Evolutionary conservation across 2,329 filamentous ascomycete species (phyloP), one percentile per base, ranked within the genome.

Genomic region (Penicillium sp.): DNA sequence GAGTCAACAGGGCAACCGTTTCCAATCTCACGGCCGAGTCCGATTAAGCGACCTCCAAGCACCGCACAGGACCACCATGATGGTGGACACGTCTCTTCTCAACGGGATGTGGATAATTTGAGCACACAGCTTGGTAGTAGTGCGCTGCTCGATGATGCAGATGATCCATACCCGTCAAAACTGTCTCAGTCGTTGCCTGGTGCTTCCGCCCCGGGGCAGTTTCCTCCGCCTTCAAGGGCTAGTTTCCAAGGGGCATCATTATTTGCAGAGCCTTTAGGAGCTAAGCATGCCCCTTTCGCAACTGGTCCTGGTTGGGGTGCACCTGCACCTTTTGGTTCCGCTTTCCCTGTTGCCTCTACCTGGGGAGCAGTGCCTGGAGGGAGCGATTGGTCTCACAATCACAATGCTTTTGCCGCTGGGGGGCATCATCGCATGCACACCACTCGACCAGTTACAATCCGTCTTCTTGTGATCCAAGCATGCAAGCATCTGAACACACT

Each of bases 81-180:
- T 34, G 70, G 74, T 26, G 70, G 75, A 26, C 75, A 78, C 18
- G 68, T 71, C 54, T 71, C 69, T 37, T 69, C 71, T 1, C 79
- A 81, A 23, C 75, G 78, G 24, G 86, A 88, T 52, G 78, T 91
- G 18, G 91, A 93, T 51, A 85, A 90, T 45, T 77, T 90, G 51
- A 88, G 87, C 58, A 84, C 88, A 56, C 92, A 94, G 64, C 81
- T 99, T 23, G 94, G 94, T 11, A 97, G 93, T 73, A 92, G 91
- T 65, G 94, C 92, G 11, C 79, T 99, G 11, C 79, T 97, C 37
- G 86, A 87, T 58, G 86, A 88, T 43, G 88, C 88, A 57, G 92
- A 95, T 67, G 77, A 87, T 72, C 66, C 90, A 79, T 75, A 88
- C 79, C 69, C 83, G 74, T 58, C 77, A 62, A 67, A 72, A 54